Conservation (phyloP, 2,329 filamentous ascomycete genomes). For the Cryphonectria carpinicola region DNA sequence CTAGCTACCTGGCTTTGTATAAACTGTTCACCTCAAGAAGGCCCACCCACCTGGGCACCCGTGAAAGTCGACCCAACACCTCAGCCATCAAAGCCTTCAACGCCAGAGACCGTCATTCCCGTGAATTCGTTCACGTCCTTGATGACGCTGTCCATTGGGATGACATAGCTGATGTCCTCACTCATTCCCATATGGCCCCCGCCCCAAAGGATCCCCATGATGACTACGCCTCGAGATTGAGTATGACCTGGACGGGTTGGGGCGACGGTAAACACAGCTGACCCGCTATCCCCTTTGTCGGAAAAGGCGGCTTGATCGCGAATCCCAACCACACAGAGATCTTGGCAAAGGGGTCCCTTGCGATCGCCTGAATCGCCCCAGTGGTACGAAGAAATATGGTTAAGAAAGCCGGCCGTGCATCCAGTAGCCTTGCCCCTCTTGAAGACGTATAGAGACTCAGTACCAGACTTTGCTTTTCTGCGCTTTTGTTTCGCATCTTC, state of each 20-base stretch:
- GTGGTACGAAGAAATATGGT: neutral
- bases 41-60: too few species aligned
- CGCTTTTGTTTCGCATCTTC: neutral
- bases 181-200: neutral
- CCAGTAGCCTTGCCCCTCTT: neutral
- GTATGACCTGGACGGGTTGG: neutral
- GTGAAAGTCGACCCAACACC: too few species aligned
- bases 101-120: neutral
- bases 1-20: too few species aligned
- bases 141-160: neutral
- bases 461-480: neutral
- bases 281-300: neutral
- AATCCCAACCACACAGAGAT: neutral
- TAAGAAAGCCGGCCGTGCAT: neutral
- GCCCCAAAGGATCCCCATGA: neutral
- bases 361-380: neutral
- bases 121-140: neutral
- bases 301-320: neutral
- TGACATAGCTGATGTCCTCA: neutral
- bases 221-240: neutral
- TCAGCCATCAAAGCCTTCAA: neutral
- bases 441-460: neutral
- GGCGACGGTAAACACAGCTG: neutral
- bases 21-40: too few species aligned
- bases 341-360: neutral